Base-by-base conservation (phyloP, 768 basidiomycete species). In the Mycena rosella region DNA sequence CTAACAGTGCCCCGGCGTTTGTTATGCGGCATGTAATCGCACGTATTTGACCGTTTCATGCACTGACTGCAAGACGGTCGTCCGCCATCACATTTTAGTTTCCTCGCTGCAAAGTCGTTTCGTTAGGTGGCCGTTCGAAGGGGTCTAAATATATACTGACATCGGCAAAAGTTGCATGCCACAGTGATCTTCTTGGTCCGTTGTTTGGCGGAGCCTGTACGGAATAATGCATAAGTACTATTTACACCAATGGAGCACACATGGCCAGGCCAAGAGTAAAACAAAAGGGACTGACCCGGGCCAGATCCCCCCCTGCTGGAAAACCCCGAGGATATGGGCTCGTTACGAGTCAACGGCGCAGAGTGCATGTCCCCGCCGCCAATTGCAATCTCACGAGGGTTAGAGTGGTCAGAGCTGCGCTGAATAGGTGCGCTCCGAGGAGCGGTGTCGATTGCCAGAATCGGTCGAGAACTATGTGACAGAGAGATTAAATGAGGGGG, bases 161-260 rank as follows among this genome's bases (percentile, higher is more conserved):
- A 94, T 68, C 94, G 91, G 82, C 94, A 95, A 78, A 95, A 95
- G 78, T 95, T 94, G 82, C 94, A 95, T 42, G 94, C 94, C 49
- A 95, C 93, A 24, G 91, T 93, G 60, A 95, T 95, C 80, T 95
- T 94, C 84, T 94, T 94, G 60, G 90, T 87, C 63, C 92, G 86
- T 71, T 87, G 87, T 71, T 91, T 90, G 68, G 84, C 84, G 36
- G 88, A 86, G 76, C 85, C 89, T 89, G 72, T 60, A 65, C n/a
- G n/a, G 42, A 47, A 59, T 27, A 48, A 45, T 38, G 68, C 60
- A 65, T 74, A 36, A 71, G 65, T 69, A 51, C 34, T 36, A 15
- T 40, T 40, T 40, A 4, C 63, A 57, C n/a, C 40, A 54, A 63
- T 52, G n/a, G 2, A 32, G 47, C 24, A 54, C 9, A 14, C 8